Percentiles rank a stretch among this genome's conserved stretches.
phyloP scores from a whole-genome alignment of 768 basidiomycete genomes.

The Pulveroboletus sp. region DNA sequence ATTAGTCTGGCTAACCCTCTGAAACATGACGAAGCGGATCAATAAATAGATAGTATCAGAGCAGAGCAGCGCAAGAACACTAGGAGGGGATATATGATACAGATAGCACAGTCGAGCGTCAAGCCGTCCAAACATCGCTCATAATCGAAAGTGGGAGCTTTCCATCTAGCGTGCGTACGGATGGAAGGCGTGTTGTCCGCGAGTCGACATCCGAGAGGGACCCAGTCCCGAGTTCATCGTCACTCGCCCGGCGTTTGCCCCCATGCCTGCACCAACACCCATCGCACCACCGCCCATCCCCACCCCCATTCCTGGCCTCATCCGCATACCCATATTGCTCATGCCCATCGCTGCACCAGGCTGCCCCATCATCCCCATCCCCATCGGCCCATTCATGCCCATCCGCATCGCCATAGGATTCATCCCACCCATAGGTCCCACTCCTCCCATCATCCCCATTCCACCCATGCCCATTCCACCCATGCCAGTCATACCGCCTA shows the following conservation, averaged over 20 bases:
- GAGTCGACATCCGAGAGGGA: conserved; percentile 44
- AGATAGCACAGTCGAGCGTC: conserved; percentile 9
- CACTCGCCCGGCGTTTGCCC: conserved; percentile 36
- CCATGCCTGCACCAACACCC: conserved; percentile 30
- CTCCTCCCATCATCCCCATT: conserved; percentile 35
- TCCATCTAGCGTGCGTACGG: conserved; percentile 50
- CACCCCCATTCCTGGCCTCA: conserved; percentile 37
- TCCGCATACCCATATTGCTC: conserved; percentile 32
- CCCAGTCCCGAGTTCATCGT: conserved; percentile 40
- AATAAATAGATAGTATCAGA: conserved; percentile 18
- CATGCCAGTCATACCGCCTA: conserved; percentile 21
- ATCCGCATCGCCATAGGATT: conserved; percentile 36
- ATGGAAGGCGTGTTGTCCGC: conserved; percentile 60
- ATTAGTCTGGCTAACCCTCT: background rate
- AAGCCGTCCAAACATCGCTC: background rate
- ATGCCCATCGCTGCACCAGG: conserved; percentile 18
- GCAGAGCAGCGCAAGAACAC: conserved; percentile 14
- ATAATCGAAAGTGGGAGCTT: background rate
- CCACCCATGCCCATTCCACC: conserved; percentile 28
- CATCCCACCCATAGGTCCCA: conserved; percentile 24
- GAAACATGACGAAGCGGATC: conserved; percentile 1
- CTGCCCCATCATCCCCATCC: conserved; percentile 35
- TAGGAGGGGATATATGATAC: conserved; percentile 29
- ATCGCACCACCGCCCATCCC: conserved; percentile 37
- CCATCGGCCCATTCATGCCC: conserved; percentile 31